These are phyloP conservation scores for Cucumis cinereus DNA, from an alignment of 306 rosid species.

Conservation along the genomic window DNA sequence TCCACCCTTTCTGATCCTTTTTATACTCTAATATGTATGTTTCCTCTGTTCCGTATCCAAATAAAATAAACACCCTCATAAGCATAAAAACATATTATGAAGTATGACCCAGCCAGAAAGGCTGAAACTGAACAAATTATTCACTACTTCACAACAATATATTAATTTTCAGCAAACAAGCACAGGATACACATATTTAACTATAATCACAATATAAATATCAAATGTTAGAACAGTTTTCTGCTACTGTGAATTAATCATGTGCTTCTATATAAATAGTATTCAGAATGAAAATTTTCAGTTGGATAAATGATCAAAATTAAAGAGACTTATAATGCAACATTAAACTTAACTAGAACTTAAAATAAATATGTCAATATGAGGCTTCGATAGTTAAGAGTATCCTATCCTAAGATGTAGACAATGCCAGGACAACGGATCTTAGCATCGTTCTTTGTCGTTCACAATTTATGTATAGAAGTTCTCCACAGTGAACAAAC, in stretches of 20 bases:
- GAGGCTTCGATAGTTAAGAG: not conserved
- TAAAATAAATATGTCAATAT: not conserved
- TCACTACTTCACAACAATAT: not conserved
- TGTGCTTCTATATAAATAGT: not conserved
- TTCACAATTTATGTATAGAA: not conserved
- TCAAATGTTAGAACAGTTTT: not conserved
- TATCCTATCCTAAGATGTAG: not conserved
- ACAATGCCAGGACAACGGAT: not conserved
- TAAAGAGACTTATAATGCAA: not conserved
- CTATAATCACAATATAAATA: not conserved
- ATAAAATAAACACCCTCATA: not conserved
- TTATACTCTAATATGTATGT: not conserved
- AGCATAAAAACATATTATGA: not conserved
- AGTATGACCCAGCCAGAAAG: not conserved
- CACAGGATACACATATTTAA: not conserved
- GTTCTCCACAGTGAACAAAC: not conserved
- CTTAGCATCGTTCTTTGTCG: not conserved
- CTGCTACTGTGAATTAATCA: not conserved
- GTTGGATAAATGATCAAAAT: not conserved
- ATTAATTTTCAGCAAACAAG: not conserved
- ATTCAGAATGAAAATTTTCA: not conserved
- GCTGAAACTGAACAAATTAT: not conserved
- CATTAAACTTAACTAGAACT: not conserved
- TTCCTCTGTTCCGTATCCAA: not conserved
- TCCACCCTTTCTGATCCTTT: not conserved